Percentiles rank a stretch among this genome's conserved stretches.
Conservation (phyloP, 192 early-diverging fungal species). For the Jimgerdemannia lactiflua region DNA sequence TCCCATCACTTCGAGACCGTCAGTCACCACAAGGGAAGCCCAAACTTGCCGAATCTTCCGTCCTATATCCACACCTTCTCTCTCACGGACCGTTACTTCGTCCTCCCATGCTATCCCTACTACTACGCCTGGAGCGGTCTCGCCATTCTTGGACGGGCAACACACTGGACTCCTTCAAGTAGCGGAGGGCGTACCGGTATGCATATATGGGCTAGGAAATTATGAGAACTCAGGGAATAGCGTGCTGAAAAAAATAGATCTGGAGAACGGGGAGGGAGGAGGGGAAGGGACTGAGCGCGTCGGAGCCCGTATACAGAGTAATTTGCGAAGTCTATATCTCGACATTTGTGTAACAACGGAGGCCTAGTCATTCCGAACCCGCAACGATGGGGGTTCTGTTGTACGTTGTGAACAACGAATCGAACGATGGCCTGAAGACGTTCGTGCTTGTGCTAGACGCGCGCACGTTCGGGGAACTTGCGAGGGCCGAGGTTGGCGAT, state of each 20-base stretch:
- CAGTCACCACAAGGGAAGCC: constrained; percentile 11
- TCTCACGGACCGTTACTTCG: constrained; percentile 40
- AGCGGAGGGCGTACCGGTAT: constrained; percentile 24
- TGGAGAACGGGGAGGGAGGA: constrained; percentile 16
- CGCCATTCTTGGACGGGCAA: constrained; percentile 34
- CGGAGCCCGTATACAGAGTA: constrained; percentile 36
- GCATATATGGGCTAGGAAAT: constrained; percentile 26
- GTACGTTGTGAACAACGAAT: constrained; percentile 22
- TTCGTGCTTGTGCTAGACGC: constrained; percentile 32
- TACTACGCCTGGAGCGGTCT: constrained; percentile 31
- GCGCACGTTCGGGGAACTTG: constrained; percentile 23
- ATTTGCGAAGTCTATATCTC: no score
- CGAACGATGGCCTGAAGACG: not conserved
- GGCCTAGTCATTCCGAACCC: not conserved
- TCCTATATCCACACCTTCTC: constrained; percentile 49
- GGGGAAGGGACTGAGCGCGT: constrained; percentile 23
- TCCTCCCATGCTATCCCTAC: constrained; percentile 45
- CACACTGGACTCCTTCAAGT: constrained; percentile 40
- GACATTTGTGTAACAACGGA: no score
- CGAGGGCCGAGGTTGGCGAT: constrained; percentile 15
- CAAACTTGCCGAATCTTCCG: constrained; percentile 25
- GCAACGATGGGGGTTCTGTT: constrained; percentile 28
- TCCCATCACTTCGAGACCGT: constrained; percentile 18
- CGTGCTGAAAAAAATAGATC: constrained; percentile 30
- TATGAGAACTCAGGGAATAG: constrained; percentile 22